Evolutionary conservation across 1,284 basidiomycete species (phyloP).

Genomic region (Meira miltonrushii): DNA sequence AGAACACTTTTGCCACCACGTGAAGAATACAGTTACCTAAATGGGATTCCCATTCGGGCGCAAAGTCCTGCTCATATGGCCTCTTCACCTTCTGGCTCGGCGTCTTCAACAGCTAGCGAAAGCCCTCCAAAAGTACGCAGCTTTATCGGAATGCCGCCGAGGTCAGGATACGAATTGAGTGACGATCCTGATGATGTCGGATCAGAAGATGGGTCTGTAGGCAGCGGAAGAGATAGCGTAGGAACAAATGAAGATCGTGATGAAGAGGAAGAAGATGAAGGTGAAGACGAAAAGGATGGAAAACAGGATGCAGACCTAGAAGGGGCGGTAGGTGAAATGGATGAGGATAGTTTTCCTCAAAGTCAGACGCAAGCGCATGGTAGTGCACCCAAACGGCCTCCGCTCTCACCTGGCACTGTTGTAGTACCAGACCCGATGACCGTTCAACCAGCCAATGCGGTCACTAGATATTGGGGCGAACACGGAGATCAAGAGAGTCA

Average conservation of each 20-base stretch:
- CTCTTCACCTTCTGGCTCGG: conserved; percentile 18
- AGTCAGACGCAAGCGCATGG: background rate
- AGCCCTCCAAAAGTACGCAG: conserved; percentile 50
- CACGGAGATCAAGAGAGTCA: background rate
- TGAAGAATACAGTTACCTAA: background rate
- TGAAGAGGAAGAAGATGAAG: conserved; percentile 16
- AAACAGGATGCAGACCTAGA: conserved; percentile 6
- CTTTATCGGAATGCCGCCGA: conserved; percentile 51
- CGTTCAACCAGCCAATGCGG: background rate
- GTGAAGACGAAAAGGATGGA: conserved; percentile 10
- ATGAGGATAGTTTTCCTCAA: background rate
- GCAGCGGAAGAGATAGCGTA: conserved; percentile 22
- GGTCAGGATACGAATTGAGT: conserved; percentile 50
- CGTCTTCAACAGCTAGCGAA: conserved; percentile 31
- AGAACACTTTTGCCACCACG: background rate
- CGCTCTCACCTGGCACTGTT: conserved; percentile 32
- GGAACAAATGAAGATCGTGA: conserved; percentile 34
- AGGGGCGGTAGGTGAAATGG: background rate
- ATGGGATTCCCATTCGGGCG: conserved; percentile 11
- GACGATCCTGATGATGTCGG: conserved; percentile 52
- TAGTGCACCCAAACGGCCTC: conserved; percentile 30
- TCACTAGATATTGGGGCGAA: background rate
- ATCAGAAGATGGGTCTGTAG: conserved; percentile 46
- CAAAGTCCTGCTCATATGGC: conserved; percentile 7
- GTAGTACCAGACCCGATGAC: conserved; percentile 17